phyloP scores from a whole-genome alignment of 148 eudicot species.

The Arbutus unedo region DNA sequence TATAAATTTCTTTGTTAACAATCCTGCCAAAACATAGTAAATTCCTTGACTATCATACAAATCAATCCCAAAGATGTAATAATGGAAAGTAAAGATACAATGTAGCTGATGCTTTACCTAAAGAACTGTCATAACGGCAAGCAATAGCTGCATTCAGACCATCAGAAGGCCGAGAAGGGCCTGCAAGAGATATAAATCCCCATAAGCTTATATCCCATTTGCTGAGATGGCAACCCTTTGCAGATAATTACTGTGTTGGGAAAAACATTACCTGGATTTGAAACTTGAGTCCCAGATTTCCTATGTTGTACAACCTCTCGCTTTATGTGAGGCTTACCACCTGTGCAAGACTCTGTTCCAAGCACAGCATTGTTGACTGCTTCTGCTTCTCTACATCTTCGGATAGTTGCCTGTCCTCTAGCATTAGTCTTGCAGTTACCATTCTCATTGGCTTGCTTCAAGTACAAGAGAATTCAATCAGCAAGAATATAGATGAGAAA shows the following conservation, averaged over 20 bases:
- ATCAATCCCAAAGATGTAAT: not conserved
- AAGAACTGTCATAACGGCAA: conserved; percentile 46
- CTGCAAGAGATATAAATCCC: conserved; percentile 25
- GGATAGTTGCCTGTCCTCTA: conserved; percentile 2
- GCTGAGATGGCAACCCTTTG: not conserved
- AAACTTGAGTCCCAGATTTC: conserved; percentile 22
- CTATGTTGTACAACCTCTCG: conserved; percentile 10
- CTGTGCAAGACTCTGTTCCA: conserved; percentile 4
- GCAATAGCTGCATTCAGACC: conserved; percentile 16
- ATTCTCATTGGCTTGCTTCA: conserved; percentile 13
- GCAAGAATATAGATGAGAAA: conserved; percentile 5
- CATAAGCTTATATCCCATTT: not conserved
- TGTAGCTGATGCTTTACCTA: conserved; percentile 31
- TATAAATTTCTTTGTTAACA: conserved; percentile 47
- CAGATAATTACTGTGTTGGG: not conserved
- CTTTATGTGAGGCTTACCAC: not conserved
- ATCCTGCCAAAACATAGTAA: conserved; percentile 29
- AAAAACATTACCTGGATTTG: conserved; percentile 22
- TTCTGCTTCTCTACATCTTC: conserved; percentile 9
- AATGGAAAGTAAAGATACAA: conserved; percentile 8
- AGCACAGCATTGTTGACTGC: conserved; percentile 9
- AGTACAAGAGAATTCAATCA: conserved; percentile 7
- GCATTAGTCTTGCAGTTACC: conserved; percentile 6
- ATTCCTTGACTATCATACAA: conserved; percentile 9
- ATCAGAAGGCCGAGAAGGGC: conserved; percentile 23